A percentile compares a stretch with the other conserved stretches of the same genome.
Evolutionary conservation across 2,329 filamentous ascomycete species (phyloP).

Genomic region (Aspergillus arachidicola): DNA sequence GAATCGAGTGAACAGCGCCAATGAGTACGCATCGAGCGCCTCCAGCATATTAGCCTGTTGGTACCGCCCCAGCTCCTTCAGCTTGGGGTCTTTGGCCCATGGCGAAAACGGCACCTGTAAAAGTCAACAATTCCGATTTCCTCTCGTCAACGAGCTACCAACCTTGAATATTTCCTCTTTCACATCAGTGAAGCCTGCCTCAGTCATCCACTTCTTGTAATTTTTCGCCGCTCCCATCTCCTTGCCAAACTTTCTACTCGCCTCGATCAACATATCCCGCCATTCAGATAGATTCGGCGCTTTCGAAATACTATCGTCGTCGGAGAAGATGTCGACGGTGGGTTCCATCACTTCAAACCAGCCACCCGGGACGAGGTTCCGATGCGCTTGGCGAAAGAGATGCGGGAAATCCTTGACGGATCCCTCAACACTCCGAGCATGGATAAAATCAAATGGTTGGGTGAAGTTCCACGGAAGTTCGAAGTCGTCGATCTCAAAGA

Average conservation of each 20-base stretch:
- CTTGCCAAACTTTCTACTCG: conserved; percentile 37
- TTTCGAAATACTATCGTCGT: conserved; percentile 31
- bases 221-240: conserved; percentile 37
- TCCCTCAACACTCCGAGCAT: conserved; percentile 29
- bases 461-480: conserved; percentile 29
- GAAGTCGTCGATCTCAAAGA: conserved; percentile 33
- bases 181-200: conserved; percentile 59
- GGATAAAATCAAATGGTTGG: conserved; percentile 31
- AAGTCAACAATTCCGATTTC: neutral
- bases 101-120: conserved; percentile 49
- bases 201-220: conserved; percentile 48
- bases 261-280: conserved; percentile 29
- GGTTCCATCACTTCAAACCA: conserved; percentile 53
- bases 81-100: conserved; percentile 52
- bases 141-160: neutral
- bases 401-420: conserved; percentile 25
- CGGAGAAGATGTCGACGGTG: conserved; percentile 31
- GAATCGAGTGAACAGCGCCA: conserved; percentile 35
- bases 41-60: conserved; percentile 34
- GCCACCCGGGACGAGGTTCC: conserved; percentile 51
- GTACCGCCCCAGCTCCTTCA: conserved; percentile 45
- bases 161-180: conserved; percentile 52
- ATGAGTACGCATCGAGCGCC: conserved; percentile 34
- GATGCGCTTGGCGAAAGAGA: conserved; percentile 28
- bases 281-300: conserved; percentile 32